Percentiles rank a stretch among this genome's conserved stretches.
Evolutionary conservation across 345 rosid genomes (phyloP).

Genomic region (Hibiscus syriacus): DNA sequence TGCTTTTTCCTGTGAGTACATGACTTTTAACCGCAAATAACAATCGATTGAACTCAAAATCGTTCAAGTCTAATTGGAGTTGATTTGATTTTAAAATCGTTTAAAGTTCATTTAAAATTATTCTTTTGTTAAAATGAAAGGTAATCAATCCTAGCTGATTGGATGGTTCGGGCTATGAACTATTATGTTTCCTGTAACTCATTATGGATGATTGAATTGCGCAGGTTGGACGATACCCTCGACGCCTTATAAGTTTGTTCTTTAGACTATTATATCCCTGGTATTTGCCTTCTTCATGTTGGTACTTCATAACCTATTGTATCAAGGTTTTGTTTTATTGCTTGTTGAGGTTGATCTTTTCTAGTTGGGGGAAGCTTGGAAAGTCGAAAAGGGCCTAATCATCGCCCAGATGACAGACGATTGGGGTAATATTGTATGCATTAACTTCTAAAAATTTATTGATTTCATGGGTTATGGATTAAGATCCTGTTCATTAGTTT

Average conservation of each 20-base stretch:
- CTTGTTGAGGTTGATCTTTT: constrained; percentile 38
- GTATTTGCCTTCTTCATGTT: constrained; percentile 98
- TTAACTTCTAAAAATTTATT: no score
- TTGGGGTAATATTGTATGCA: neutral
- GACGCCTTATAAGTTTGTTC: constrained; percentile 81
- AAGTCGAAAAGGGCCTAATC: constrained; percentile 26
- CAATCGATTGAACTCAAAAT: no score
- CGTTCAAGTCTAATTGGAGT: no score
- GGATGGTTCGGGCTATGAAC: no score
- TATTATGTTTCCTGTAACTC: neutral
- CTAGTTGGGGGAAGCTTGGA: constrained; percentile 46
- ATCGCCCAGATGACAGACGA: neutral
- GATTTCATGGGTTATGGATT: no score
- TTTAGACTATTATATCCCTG: constrained; percentile 89
- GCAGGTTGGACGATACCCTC: constrained; percentile 90
- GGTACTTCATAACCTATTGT: constrained; percentile 73
- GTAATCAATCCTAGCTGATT: neutral
- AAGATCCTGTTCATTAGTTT: no score
- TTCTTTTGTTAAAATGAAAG: neutral
- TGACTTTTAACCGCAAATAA: neutral
- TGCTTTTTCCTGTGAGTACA: constrained; percentile 87
- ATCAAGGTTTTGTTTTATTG: constrained; percentile 50
- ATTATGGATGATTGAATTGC: neutral
- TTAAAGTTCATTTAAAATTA: neutral
- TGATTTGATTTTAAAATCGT: no score